Evolutionary conservation across 2,329 filamentous ascomycete genomes (phyloP).

Genomic region (Botrytis deweyae): DNA sequence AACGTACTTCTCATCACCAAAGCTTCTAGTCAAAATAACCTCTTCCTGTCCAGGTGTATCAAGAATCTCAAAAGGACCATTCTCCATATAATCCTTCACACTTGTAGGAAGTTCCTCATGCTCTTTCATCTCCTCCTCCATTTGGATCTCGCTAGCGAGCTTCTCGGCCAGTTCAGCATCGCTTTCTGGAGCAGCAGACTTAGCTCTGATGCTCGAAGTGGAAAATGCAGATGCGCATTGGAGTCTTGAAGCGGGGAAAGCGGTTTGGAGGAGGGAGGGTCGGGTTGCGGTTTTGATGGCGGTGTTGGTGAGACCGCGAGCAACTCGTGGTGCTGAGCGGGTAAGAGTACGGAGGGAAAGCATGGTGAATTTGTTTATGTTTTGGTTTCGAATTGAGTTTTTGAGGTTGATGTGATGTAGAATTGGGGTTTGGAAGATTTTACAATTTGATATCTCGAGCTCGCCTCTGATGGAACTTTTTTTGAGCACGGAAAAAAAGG

Average conservation of each 20-base stretch:
- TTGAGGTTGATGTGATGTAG: conserved; percentile 22
- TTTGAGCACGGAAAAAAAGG: conserved; percentile 23
- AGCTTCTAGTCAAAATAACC: conserved; percentile 77
- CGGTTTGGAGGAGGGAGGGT: conserved; percentile 34
- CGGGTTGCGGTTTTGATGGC: conserved; percentile 46
- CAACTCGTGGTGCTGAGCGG: conserved; percentile 64
- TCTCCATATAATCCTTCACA: conserved; percentile 85
- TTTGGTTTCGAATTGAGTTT: conserved; percentile 19
- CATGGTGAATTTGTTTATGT: conserved; percentile 48
- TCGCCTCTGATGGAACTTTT: conserved; percentile 22
- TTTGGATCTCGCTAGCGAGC: conserved; percentile 77
- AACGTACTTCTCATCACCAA: conserved; percentile 81
- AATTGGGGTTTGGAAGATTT: conserved; percentile 17
- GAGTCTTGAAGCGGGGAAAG: conserved; percentile 34
- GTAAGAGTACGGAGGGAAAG: conserved; percentile 65
- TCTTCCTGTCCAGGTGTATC: conserved; percentile 85
- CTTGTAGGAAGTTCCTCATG: conserved; percentile 70
- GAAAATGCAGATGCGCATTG: conserved; percentile 38
- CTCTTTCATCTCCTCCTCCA: conserved; percentile 77
- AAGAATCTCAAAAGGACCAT: conserved; percentile 77
- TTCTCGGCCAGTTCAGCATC: conserved; percentile 84
- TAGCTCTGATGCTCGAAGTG: conserved; percentile 46
- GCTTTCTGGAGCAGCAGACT: conserved; percentile 45
- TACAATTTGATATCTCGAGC: not conserved
- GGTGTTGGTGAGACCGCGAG: conserved; percentile 56